Evolutionary conservation across 2,329 filamentous ascomycete species (phyloP).

Genomic region (Sporothrix luriei): DNA sequence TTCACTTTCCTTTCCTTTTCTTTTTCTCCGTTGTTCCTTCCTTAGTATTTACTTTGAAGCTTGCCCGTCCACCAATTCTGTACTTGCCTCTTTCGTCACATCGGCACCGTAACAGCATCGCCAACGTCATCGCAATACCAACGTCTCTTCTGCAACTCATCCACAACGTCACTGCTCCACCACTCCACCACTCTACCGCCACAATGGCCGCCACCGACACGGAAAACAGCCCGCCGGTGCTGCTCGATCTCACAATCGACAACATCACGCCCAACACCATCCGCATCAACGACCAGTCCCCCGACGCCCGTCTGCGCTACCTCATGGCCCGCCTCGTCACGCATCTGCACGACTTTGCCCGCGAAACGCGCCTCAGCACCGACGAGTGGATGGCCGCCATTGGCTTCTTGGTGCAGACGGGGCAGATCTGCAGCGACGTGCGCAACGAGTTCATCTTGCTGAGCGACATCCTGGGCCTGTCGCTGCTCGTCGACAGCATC

Average conservation of each 20-base stretch:
- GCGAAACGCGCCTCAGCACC: conserved; percentile 74
- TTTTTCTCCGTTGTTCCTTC: not conserved
- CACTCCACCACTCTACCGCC: not conserved
- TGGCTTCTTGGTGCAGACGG: conserved; percentile 70
- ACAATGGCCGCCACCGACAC: conserved; percentile 25
- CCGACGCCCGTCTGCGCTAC: conserved; percentile 68
- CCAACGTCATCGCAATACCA: not conserved
- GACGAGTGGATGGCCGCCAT: conserved; percentile 78
- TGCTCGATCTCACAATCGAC: conserved; percentile 69
- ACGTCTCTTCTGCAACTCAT: not conserved
- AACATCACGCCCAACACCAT: conserved; percentile 79
- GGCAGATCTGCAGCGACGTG: conserved; percentile 73
- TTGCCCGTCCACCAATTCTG: not conserved
- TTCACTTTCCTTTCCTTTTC: not conserved
- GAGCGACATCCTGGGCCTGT: conserved; percentile 77
- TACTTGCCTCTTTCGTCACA: not conserved
- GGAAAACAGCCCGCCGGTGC: conserved; percentile 29
- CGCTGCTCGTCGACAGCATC: conserved; percentile 78
- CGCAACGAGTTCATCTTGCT: conserved; percentile 83
- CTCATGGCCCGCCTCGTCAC: conserved; percentile 72
- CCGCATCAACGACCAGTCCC: conserved; percentile 71
- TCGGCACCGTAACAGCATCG: not conserved
- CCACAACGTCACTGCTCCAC: not conserved
- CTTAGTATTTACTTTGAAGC: not conserved
- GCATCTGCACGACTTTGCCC: conserved; percentile 79